Base-by-base conservation (phyloP, 805 yeast genomes). In the Wickerhamomyces canadensis region DNA sequence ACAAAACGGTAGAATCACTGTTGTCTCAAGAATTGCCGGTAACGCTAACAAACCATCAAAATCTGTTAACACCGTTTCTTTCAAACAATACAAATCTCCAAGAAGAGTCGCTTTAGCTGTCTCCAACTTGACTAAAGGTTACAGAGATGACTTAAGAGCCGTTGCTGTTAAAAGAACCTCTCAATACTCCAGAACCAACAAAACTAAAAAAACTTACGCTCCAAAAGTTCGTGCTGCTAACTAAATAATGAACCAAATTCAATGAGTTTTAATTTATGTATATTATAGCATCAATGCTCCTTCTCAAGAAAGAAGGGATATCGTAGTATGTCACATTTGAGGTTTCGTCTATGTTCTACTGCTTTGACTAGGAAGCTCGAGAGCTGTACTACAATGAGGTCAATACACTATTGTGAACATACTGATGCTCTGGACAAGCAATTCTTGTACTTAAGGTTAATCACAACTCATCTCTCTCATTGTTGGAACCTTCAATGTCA, bases 131-230 rank as follows among this genome's bases (percentile, higher is more conserved):
- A 54, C 66, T 47, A 60, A 58, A 48, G 69, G 70, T 51, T 68
- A 71, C 74, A 65, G 73, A 58, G 61, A 61, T 45, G 76, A 70
- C 54, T 62, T 69, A 48, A 58, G 67, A 51, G 63, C 68, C 53
- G 67, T 62, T 51, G 75, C 76, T 39, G 67, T 70, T 43, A 61
- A 57, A 62, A 64, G 68, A 60, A 70, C 72, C 45, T 66, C 72
- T 44, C 62, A 58, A 52, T 55, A 48, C 52, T 65, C 72, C 42
- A 62, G 71, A 47, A 42, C 65, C 35, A 58, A 62, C 47, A 51
- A 51, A 38, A 46, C 61, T 44, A 65, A 57, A 48, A 65, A 60
- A 57, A 41, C 61, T 25, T 57, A 58, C 58, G 47, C 50, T 43
- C 48, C 50, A 42, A 34, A 46, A 37, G 34, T 29, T 16, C 37